Evolutionary conservation across 2,329 filamentous ascomycete species (phyloP), one percentile per base, ranked within the genome.

Genomic region (Tetracladium maxilliforme): DNA sequence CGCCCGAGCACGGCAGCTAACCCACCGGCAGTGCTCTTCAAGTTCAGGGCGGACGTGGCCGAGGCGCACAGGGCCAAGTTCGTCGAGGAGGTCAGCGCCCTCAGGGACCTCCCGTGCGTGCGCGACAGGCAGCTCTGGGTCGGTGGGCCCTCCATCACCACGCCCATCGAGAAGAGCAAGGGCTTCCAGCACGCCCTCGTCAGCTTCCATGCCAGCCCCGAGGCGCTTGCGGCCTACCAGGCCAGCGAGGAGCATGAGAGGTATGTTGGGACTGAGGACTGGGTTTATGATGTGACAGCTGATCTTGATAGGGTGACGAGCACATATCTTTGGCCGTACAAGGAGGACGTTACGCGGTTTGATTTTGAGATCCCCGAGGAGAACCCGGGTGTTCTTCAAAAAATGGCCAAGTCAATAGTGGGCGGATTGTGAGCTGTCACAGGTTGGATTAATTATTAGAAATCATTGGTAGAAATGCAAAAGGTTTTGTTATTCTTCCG

Each of bases 361-460:
- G 35, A 38, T 24, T 35, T 38, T 21, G 33, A 36, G 25, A 30
- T 38, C 25, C n/a, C n/a, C n/a, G n/a, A n/a, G n/a, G n/a, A n/a
- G n/a, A n/a, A n/a, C n/a, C n/a, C n/a, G n/a, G n/a, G n/a, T n/a
- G n/a, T n/a, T n/a, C n/a, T n/a, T n/a, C n/a, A n/a, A n/a, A n/a
- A n/a, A n/a, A n/a, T n/a, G n/a, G n/a, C n/a, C n/a, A n/a, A n/a
- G n/a, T n/a, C n/a, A n/a, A n/a, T n/a, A n/a, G n/a, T n/a, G n/a
- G n/a, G n/a, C n/a, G n/a, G n/a, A n/a, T n/a, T n/a, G n/a, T n/a
- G n/a, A n/a, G n/a, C n/a, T n/a, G n/a, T n/a, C n/a, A n/a, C n/a
- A n/a, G n/a, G n/a, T n/a, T n/a, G n/a, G n/a, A n/a, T n/a, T n/a
- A n/a, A n/a, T n/a, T n/a, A n/a, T n/a, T n/a, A n/a, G n/a, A n/a